Evolutionary conservation across 176 grass and related monocot genomes (phyloP), one percentile per base, ranked within the genome.

Genomic region (Guadua angustifolia): DNA sequence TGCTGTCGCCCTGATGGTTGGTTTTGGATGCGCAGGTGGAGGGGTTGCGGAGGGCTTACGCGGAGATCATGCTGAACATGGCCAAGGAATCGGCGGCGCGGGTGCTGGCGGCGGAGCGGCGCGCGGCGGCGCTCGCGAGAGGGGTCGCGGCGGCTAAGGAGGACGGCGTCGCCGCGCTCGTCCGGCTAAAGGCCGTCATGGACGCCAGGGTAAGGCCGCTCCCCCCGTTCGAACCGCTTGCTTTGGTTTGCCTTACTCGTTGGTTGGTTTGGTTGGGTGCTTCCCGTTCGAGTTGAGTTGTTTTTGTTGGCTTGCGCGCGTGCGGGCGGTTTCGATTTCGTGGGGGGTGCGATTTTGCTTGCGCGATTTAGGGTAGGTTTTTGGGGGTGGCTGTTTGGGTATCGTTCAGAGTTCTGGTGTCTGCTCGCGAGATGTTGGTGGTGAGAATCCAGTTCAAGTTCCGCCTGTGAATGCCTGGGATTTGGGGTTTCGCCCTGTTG

Each of bases 11-110:
- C 83, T 86, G 78, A 82, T 70, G 21, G 65, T 29, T 18, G 29
- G 57, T 38, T 33, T 15, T 5, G 26, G 35, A 51, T 45, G 63
- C 76, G 88, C 84, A 88, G 89, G 79, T 83, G 65, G 90, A 89
- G 76, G 83, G 52, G 52, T 55, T 91, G 71, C 88, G 46, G 62
- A 88, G 50, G 92, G 92, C 90, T 77, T 97, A 93, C 85, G 90
- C 92, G 26, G 88, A 90, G 82, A 84, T 94, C 75, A 93, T 97
- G 50, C 84, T 97, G 46, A 94, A 90, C 88, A 93, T 91, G 61
- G 90, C 88, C 77, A 86, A 88, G 85, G 95, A 94, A 81, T 94
- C 92, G 66, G 95, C 95, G 55, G 42, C 92, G 55, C 90, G 92
- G 87, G 88, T 94, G 85, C 89, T 97, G 84, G 77, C 90, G 77